Conservation (phyloP, 2,329 filamentous ascomycete species). For the Colletotrichum eremochloae region DNA sequence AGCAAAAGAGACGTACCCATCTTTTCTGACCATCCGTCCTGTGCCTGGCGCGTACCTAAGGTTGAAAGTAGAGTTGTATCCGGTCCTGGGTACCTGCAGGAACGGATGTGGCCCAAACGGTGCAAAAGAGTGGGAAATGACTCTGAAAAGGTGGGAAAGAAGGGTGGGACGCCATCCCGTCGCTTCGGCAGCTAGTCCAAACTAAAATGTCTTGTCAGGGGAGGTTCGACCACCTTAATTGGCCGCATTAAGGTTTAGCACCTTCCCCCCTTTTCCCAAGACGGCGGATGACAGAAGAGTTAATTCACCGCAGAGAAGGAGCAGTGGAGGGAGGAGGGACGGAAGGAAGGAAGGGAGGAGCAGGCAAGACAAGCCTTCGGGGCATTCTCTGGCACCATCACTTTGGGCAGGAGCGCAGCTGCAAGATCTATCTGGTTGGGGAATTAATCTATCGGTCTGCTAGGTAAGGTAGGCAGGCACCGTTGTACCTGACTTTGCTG, state of each 20-base stretch:
- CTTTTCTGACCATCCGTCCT: neutral
- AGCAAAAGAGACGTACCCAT: neutral
- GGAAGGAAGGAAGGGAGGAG: too few species aligned
- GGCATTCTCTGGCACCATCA: neutral
- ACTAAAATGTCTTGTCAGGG: slow-evolving; percentile 33
- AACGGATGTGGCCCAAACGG: slow-evolving; percentile 12
- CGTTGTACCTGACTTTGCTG: too few species aligned
- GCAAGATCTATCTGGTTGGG: neutral
- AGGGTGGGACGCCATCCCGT: slow-evolving; percentile 31
- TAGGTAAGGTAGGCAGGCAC: too few species aligned
- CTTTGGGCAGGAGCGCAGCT: neutral
- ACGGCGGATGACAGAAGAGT: slow-evolving; percentile 33
- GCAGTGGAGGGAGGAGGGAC: neutral
- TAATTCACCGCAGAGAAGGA: slow-evolving; percentile 13
- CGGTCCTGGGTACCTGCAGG: slow-evolving; percentile 34
- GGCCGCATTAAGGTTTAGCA: slow-evolving; percentile 38
- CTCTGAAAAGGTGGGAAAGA: neutral
- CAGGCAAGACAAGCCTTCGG: slow-evolving; percentile 20
- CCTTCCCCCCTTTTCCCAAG: neutral
- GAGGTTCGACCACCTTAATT: slow-evolving; percentile 35
- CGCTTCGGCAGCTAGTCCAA: slow-evolving; percentile 32
- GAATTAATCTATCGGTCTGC: neutral
- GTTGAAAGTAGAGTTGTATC: slow-evolving; percentile 28
- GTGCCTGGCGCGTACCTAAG: slow-evolving; percentile 1
- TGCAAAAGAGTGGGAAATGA: slow-evolving; percentile 10